Conservation (phyloP, 768 basidiomycete genomes). For the Termitomyces sp. region DNA sequence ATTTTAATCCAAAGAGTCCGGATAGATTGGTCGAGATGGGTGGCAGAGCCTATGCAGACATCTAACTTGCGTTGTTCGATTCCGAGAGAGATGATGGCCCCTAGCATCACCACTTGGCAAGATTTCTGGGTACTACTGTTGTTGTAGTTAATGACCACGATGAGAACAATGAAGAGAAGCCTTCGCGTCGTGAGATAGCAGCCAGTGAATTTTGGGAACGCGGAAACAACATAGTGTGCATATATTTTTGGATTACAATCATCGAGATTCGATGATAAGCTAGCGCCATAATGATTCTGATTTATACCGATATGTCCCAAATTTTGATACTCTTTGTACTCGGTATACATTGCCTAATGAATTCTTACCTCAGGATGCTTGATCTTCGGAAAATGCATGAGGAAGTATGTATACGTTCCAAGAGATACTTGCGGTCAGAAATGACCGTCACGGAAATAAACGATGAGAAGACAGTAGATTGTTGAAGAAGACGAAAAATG, state of each 20-base stretch:
- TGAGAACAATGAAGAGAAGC: not conserved
- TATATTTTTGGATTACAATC: not conserved
- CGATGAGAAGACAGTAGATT: too few species aligned
- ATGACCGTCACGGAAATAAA: too few species aligned
- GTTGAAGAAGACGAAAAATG: not conserved
- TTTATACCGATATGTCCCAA: not conserved
- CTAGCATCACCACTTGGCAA: not conserved
- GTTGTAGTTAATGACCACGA: not conserved
- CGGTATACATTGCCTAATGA: not conserved
- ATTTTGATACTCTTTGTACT: not conserved
- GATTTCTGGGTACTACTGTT: not conserved
- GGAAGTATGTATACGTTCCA: not conserved
- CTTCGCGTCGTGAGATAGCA: not conserved
- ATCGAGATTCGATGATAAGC: not conserved
- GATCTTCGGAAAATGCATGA: not conserved
- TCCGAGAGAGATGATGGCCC: not conserved
- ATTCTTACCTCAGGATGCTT: not conserved
- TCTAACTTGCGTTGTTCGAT: not conserved
- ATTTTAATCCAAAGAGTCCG: not conserved
- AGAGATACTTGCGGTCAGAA: not conserved
- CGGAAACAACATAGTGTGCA: too few species aligned
- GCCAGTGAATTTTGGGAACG: too few species aligned
- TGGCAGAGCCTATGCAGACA: not conserved
- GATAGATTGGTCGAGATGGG: not conserved
- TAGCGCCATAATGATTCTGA: not conserved